These are phyloP conservation scores for Rubus idaeus DNA, from an alignment of 306 rosid species.

Conservation along the genomic window DNA sequence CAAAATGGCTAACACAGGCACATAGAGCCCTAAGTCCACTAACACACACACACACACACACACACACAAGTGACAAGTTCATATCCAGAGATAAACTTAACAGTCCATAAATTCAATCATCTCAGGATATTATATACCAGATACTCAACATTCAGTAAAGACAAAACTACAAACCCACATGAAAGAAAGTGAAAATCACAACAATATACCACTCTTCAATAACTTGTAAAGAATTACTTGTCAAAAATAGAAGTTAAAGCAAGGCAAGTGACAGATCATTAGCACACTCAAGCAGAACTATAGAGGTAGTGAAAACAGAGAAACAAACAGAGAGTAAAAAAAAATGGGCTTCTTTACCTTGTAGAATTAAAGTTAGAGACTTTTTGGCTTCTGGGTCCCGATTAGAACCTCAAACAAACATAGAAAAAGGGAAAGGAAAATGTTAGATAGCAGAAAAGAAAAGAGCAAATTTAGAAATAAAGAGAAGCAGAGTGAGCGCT, in stretches of 20 bases:
- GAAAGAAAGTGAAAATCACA: background rate
- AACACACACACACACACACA: no score
- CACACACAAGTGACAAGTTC: no score
- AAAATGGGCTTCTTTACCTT: background rate
- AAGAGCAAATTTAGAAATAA: background rate
- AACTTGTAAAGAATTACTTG: background rate
- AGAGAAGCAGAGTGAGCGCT: constrained; percentile 57
- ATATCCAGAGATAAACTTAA: no score
- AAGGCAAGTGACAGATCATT: no score
- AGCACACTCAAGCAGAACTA: background rate
- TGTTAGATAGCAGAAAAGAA: background rate
- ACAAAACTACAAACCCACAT: background rate
- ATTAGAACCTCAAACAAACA: background rate
- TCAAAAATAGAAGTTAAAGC: background rate
- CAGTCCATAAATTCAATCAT: no score
- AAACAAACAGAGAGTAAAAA: background rate
- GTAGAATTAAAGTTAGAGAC: background rate
- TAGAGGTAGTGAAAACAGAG: background rate
- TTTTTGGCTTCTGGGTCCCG: constrained; percentile 10
- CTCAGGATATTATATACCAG: background rate
- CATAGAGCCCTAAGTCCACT: background rate
- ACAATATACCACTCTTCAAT: background rate
- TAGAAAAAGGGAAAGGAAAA: background rate
- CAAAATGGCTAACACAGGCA: background rate
- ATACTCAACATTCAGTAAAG: background rate